Base-by-base conservation (phyloP, 192 early-diverging fungal genomes). In the Coemansia sp. region DNA sequence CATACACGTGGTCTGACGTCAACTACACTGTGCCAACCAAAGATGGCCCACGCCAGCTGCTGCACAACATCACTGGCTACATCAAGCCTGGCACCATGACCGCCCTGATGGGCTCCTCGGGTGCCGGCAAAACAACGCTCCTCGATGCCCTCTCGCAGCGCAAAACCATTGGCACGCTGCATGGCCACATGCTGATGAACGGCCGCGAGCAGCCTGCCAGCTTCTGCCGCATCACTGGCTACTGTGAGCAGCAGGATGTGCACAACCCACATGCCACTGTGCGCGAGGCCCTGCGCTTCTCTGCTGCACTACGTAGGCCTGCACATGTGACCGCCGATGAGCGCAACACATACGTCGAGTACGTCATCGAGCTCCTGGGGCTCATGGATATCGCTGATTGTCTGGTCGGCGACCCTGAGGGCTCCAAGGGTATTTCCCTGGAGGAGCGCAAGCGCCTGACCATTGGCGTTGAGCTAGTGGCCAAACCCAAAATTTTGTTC, bases 361-460 rank as follows among this genome's bases (percentile, higher is more conserved):
- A 84, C 41, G 85, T 91, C 34, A 81, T 93, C 57, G 54, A 76
- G 22, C 80, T 90, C 30, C 67, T 93, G 47, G 91, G 89, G 45
- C 81, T 91, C 44, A 74, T 84, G 46, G 76, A 81, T 27, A 84
- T 91, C 66, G 69, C 85, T 6, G 81, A 87, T 51, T 85, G 86
- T 18, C 56, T 88, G 25, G 72, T 93, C 22, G 91, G 91, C 47
- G 76, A 84, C 38, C 73, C 84, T 8, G 88, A 87, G 57, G n/a
- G n/a, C 34, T 74, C 81, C 59, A 57, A 86, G 59, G 92, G 92
- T 49, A 88, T 93, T 43, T 87, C 86, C 24, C 85, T 90, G 13
- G 91, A 90, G 55, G 90, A 94, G 66, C 89, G 88, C 67, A 87
- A 91, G 59, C 84, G 91, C 33, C 80, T 94, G 15, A 88, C 86